A percentile compares a stretch with the other conserved stretches of the same genome.
phyloP scores from a whole-genome alignment of 192 early-diverging fungal species.

The Gamsiella multidivaricata region DNA sequence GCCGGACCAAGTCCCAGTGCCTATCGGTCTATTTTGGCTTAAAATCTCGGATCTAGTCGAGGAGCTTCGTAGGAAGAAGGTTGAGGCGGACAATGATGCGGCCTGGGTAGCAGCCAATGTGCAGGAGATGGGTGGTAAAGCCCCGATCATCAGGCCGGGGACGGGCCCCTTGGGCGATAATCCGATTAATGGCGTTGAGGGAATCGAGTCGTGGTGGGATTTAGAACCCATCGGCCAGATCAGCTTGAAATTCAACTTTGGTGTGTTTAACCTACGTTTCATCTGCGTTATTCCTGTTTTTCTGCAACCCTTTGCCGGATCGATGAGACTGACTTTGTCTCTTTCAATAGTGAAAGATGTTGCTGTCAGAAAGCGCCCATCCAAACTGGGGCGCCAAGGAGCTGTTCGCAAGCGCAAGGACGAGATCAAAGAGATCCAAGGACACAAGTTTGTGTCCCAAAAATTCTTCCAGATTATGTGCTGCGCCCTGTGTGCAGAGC shows the following conservation, averaged over 20 bases:
- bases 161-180: conserved; percentile 51
- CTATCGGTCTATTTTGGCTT: conserved; percentile 92
- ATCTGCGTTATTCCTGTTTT: neutral
- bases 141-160: conserved; percentile 29
- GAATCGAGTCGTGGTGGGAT: conserved; percentile 86
- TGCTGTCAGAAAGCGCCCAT: conserved; percentile 61
- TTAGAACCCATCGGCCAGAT: conserved; percentile 95
- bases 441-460: conserved; percentile 93
- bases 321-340: no score
- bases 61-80: conserved; percentile 79
- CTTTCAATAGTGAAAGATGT: conserved; percentile 60
- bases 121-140: conserved; percentile 21
- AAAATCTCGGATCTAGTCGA: conserved; percentile 94
- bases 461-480: conserved; percentile 98
- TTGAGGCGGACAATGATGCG: conserved; percentile 70
- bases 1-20: conserved; percentile 68
- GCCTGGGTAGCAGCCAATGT: conserved; percentile 63
- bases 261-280: conserved; percentile 47
- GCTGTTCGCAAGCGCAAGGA: conserved; percentile 86
- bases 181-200: conserved; percentile 61
- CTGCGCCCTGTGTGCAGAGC: conserved; percentile 95
- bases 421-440: conserved; percentile 86
- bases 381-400: conserved; percentile 76
- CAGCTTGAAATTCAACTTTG: conserved; percentile 86
- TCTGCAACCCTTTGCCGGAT: neutral